A percentile compares a stretch with the other conserved stretches of the same genome.
These are phyloP conservation scores for Globisporangium barbulae DNA, from an alignment of 352 stramenopile genomes.

Conservation along the genomic window DNA sequence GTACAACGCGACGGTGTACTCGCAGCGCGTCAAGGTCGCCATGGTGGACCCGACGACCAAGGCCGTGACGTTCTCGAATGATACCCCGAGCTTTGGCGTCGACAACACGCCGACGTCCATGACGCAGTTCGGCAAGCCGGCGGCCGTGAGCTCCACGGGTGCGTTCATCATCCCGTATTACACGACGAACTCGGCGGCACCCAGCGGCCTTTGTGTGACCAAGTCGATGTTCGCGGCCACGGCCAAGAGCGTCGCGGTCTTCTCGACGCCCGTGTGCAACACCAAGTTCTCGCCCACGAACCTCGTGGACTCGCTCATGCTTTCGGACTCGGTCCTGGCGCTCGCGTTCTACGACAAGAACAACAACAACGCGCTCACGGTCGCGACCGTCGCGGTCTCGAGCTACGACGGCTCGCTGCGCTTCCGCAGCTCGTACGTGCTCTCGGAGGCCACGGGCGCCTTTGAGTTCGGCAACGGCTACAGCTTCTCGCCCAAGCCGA, in stretches of 20 bases:
- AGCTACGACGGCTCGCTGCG: slow-evolving; percentile 20
- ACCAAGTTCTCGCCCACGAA: slow-evolving; percentile 34
- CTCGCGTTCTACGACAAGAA: slow-evolving; percentile 51
- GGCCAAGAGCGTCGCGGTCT: slow-evolving; percentile 21
- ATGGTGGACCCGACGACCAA: slow-evolving; percentile 25
- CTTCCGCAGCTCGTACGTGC: slow-evolving; percentile 49
- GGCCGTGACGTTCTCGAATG: slow-evolving; percentile 31
- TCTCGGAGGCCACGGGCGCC: slow-evolving; percentile 34
- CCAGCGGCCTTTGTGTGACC: slow-evolving; percentile 43
- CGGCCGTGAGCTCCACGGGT: slow-evolving; percentile 22
- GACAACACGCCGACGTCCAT: slow-evolving; percentile 22
- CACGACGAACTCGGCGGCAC: slow-evolving; percentile 16
- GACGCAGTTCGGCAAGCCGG: slow-evolving; percentile 35
- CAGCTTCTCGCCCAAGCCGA: slow-evolving; percentile 38
- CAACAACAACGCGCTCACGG: slow-evolving; percentile 58
- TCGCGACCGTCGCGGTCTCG: slow-evolving; percentile 32
- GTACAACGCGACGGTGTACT: slow-evolving; percentile 23
- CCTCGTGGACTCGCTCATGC: slow-evolving; percentile 38
- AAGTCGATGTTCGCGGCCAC: slow-evolving; percentile 24
- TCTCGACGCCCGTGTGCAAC: slow-evolving; percentile 38
- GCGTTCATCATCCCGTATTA: slow-evolving; percentile 58
- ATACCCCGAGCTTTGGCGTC: slow-evolving; percentile 28
- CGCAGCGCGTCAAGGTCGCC: slow-evolving; percentile 39
- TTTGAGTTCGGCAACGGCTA: slow-evolving; percentile 40
- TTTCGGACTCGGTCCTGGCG: slow-evolving; percentile 38